A percentile compares a stretch with the other conserved stretches of the same genome.
Evolutionary conservation across 2,329 filamentous ascomycete species (phyloP).

Genomic region (Calonectria multiphialidica): DNA sequence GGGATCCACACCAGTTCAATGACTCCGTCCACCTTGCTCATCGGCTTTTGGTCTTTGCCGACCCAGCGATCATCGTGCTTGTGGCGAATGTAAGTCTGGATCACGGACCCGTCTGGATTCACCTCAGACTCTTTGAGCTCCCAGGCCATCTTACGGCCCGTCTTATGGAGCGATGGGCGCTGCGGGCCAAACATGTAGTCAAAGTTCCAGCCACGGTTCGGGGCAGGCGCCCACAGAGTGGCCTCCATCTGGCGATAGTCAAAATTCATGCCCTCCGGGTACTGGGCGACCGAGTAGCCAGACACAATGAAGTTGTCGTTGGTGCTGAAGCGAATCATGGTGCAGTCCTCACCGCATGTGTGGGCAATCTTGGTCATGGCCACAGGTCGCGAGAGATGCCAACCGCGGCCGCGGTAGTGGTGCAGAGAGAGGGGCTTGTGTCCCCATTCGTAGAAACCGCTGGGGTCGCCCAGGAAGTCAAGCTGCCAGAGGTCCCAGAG

Average conservation of each 20-base stretch:
- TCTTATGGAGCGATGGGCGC: constrained; percentile 59
- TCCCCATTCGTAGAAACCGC: constrained; percentile 74
- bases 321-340: constrained; percentile 69
- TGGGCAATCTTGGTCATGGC: constrained; percentile 69
- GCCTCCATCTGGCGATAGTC: constrained; percentile 64
- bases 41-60: constrained; percentile 56
- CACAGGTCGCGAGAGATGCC: constrained; percentile 66
- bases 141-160: constrained; percentile 65
- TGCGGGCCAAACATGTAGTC: constrained; percentile 66
- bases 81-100: constrained; percentile 66
- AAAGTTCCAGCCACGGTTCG: constrained; percentile 62
- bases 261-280: constrained; percentile 63
- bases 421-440: constrained; percentile 72
- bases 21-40: constrained; percentile 67
- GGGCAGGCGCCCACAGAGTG: constrained; percentile 63
- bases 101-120: constrained; percentile 62
- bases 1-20: constrained; percentile 70
- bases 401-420: constrained; percentile 72
- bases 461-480: constrained; percentile 70
- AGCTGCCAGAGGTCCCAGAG: constrained; percentile 71
- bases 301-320: constrained; percentile 67
- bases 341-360: constrained; percentile 71
- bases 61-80: constrained; percentile 67
- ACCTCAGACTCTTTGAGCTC: constrained; percentile 64
- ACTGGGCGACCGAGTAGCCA: constrained; percentile 70